Evolutionary conservation across 352 stramenopile species (phyloP).

Genomic region (Pythium guiyangense): DNA sequence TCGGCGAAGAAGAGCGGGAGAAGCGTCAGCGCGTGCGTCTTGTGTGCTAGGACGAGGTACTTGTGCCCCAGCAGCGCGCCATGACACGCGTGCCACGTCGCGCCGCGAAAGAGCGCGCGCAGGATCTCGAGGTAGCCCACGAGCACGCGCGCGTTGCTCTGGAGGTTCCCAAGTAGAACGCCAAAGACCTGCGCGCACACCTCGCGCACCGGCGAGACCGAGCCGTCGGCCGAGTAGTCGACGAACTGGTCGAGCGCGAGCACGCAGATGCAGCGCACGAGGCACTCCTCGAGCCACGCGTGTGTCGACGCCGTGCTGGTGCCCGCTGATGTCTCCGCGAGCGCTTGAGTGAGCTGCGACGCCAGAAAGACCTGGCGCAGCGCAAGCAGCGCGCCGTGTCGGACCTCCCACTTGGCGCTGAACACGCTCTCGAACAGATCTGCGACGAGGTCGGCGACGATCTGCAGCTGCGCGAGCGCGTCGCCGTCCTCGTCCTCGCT

Average conservation of each 20-base stretch:
- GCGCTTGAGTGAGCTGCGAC: conserved; percentile 42
- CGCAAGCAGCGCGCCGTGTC: conserved; percentile 88
- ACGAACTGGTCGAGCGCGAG: conserved; percentile 93
- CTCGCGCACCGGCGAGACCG: conserved; percentile 88
- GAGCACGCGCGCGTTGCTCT: conserved; percentile 33
- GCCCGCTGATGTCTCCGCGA: background rate
- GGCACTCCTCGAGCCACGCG: conserved; percentile 89
- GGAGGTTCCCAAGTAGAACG: conserved; percentile 73
- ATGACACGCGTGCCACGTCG: conserved; percentile 89
- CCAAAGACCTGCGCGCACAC: conserved; percentile 91
- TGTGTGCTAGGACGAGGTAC: conserved; percentile 76
- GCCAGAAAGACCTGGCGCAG: conserved; percentile 85
- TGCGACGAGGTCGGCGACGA: conserved; percentile 60
- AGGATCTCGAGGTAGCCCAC: conserved; percentile 64
- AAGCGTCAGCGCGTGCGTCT: conserved; percentile 28
- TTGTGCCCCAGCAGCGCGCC: conserved; percentile 87
- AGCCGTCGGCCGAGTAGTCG: conserved; percentile 91
- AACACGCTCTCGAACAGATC: conserved; percentile 93
- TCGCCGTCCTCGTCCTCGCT: background rate
- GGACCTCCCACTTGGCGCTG: conserved; percentile 91
- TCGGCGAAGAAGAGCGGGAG: conserved; percentile 51
- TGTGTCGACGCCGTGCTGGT: background rate
- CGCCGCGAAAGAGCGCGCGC: conserved; percentile 45
- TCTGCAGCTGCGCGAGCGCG: conserved; percentile 4
- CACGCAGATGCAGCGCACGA: conserved; percentile 90